Evolutionary conservation across 257 asterid species (phyloP).

Genomic region (Solanum chiquidenum): DNA sequence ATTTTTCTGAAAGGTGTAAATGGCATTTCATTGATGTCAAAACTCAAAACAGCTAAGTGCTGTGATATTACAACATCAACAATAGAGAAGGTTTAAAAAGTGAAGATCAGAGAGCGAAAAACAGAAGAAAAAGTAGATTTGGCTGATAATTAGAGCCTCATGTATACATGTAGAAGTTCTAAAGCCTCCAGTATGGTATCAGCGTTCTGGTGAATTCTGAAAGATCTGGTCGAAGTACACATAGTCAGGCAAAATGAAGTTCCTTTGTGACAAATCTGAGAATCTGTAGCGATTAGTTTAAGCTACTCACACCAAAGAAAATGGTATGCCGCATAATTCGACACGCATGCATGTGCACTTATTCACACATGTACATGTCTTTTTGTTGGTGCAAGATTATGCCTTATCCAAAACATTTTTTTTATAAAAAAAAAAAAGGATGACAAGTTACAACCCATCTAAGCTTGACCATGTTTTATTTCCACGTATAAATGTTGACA

Average conservation of each 20-base stretch:
- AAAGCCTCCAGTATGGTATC: neutral
- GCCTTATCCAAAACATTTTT: neutral
- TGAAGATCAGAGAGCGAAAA: neutral
- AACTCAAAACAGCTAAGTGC: neutral
- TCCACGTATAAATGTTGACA: neutral
- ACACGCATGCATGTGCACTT: neutral
- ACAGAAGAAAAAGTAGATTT: neutral
- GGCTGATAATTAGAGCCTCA: neutral
- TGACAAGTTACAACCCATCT: neutral
- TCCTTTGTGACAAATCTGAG: neutral
- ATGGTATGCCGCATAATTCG: neutral
- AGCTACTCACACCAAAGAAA: neutral
- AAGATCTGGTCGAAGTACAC: neutral
- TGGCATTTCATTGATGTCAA: neutral
- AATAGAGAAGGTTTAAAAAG: neutral
- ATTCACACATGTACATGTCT: neutral
- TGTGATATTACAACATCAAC: neutral
- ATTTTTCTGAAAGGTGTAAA: neutral
- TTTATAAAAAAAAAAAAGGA: too few species aligned
- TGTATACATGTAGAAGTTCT: neutral
- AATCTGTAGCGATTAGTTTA: neutral
- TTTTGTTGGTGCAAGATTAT: neutral
- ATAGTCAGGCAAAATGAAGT: neutral
- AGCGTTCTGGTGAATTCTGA: neutral
- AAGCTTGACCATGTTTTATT: neutral